Evolutionary conservation across 805 yeast species (phyloP).

Genomic region (Saccharomycopsis oosterbeekiorum): DNA sequence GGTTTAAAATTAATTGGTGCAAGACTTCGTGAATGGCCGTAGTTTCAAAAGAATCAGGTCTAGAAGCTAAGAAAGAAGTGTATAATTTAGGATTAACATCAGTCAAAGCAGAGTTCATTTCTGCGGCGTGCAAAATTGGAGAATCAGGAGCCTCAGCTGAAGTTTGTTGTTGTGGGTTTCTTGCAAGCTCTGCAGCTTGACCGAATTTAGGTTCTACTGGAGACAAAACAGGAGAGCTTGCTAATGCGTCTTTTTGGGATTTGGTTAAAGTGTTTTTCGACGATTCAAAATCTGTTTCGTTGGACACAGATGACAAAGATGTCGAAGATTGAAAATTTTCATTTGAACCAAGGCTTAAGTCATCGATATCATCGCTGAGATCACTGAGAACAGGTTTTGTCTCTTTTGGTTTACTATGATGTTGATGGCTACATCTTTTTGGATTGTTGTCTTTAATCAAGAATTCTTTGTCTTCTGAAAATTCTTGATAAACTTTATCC

Average conservation of each 20-base stretch:
- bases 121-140: conserved; percentile 36
- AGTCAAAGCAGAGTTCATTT: conserved; percentile 31
- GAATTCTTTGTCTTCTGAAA: not conserved
- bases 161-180: not conserved
- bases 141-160: conserved; percentile 23
- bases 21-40: conserved; percentile 73
- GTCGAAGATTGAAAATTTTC: conserved; percentile 11
- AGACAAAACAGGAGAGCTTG: conserved; percentile 45
- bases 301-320: conserved; percentile 1
- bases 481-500: conserved; percentile 3
- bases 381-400: conserved; percentile 17
- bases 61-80: conserved; percentile 63
- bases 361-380: conserved; percentile 22
- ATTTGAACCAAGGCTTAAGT: conserved; percentile 13
- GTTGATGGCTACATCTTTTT: not conserved
- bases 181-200: conserved; percentile 21
- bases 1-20: conserved; percentile 32
- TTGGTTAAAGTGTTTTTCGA: conserved; percentile 28
- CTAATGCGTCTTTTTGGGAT: conserved; percentile 42
- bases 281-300: not conserved
- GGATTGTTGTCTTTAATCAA: not conserved
- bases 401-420: not conserved
- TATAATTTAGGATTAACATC: conserved; percentile 54
- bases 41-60: conserved; percentile 84
- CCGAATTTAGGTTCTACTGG: conserved; percentile 54